Percentiles rank a stretch among this genome's conserved stretches.
phyloP scores from a whole-genome alignment of 179 eudicot species.

The Sideroxylon spinosum region DNA sequence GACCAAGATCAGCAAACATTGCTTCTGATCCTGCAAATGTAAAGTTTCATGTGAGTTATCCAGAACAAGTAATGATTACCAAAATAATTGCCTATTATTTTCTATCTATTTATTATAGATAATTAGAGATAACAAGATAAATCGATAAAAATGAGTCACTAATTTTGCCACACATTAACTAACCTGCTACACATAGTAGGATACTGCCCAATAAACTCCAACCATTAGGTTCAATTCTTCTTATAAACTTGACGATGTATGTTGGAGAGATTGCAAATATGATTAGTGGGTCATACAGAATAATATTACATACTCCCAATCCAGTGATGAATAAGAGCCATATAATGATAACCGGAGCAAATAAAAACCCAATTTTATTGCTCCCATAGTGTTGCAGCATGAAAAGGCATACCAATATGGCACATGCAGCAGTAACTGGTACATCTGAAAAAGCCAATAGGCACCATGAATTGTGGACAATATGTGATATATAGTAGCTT shows the following conservation, averaged over 20 bases:
- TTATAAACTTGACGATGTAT: slow-evolving; percentile 35
- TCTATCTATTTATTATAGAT: too few species aligned
- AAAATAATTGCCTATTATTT: background rate
- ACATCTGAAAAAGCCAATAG: slow-evolving; percentile 25
- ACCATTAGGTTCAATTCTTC: slow-evolving; percentile 18
- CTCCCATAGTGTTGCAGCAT: slow-evolving; percentile 48
- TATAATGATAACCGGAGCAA: slow-evolving; percentile 48
- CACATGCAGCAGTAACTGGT: slow-evolving; percentile 47
- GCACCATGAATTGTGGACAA: background rate
- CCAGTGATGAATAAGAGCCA: slow-evolving; percentile 39
- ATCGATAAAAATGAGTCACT: slow-evolving; percentile 1
- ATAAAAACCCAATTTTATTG: slow-evolving; percentile 45
- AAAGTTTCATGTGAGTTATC: background rate
- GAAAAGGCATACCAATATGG: slow-evolving; percentile 49
- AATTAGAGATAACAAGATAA: background rate
- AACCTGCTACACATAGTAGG: slow-evolving; percentile 47
- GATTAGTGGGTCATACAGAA: slow-evolving; percentile 29
- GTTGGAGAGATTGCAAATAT: slow-evolving; percentile 38
- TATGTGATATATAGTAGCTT: background rate
- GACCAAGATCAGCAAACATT: slow-evolving; percentile 55
- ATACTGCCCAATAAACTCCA: slow-evolving; percentile 39
- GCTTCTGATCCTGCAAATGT: slow-evolving; percentile 47
- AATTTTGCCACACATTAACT: background rate
- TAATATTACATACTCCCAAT: slow-evolving; percentile 37
- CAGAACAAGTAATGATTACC: background rate